phyloP scores from a whole-genome alignment of 306 rosid species.

The Leucaena leucocephala region DNA sequence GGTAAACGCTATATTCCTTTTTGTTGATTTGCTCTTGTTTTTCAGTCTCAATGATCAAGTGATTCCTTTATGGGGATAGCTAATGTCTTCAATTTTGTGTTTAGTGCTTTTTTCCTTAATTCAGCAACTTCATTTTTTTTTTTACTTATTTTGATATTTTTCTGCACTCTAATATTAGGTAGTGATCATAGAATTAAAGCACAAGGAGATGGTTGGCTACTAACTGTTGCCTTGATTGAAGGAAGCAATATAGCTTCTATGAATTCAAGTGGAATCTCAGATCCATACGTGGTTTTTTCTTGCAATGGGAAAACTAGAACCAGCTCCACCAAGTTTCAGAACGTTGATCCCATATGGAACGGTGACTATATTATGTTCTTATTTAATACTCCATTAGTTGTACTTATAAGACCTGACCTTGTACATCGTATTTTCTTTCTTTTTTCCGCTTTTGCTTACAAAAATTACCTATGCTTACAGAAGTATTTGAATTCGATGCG shows the following conservation, averaged over 20 bases:
- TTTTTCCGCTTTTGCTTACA: constrained; percentile 11
- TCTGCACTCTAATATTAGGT: constrained; percentile 50
- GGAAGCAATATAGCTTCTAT: constrained; percentile 79
- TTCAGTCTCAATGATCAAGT: background rate
- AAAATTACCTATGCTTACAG: constrained; percentile 47
- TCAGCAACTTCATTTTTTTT: constrained; percentile 17
- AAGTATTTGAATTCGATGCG: constrained; percentile 97
- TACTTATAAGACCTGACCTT: constrained; percentile 5
- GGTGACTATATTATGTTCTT: constrained; percentile 55
- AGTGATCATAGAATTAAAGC: constrained; percentile 96
- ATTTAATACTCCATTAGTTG: background rate
- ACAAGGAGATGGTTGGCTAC: constrained; percentile 96
- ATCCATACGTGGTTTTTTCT: constrained; percentile 85
- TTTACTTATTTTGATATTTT: constrained; percentile 30
- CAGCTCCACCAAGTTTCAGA: constrained; percentile 92
- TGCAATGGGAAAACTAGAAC: constrained; percentile 93
- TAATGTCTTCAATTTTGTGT: background rate
- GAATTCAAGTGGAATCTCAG: constrained; percentile 68
- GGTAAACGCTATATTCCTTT: background rate
- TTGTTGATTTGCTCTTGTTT: background rate
- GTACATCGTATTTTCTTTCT: constrained; percentile 35
- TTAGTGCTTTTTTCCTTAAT: constrained; percentile 9
- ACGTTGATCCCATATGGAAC: constrained; percentile 85
- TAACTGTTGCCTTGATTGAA: constrained; percentile 92
- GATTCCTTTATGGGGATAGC: background rate